Conservation (phyloP, 106 monocot species). For the Acorus gramineus region DNA sequence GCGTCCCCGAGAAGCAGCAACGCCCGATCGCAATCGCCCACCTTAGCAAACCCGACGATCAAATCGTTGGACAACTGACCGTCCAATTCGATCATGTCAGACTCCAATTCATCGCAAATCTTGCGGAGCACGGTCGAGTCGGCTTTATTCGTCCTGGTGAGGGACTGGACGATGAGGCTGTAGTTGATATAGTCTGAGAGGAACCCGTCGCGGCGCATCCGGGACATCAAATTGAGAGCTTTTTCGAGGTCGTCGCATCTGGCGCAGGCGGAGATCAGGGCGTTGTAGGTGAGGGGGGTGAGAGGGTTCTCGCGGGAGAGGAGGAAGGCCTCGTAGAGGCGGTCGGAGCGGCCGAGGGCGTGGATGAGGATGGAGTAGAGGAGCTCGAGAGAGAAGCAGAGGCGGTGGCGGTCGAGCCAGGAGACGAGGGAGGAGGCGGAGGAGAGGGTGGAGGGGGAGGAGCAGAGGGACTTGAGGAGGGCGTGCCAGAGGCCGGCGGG, state of each 20-base stretch:
- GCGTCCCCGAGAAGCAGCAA: slow-evolving; percentile 37
- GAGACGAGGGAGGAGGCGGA: slow-evolving; percentile 22
- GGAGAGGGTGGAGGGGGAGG: slow-evolving; percentile 16
- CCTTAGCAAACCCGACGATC: slow-evolving; percentile 50
- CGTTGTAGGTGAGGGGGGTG: slow-evolving; percentile 74
- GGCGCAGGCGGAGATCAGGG: slow-evolving; percentile 68
- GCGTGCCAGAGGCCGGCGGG: slow-evolving; percentile 19
- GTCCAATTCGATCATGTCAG: slow-evolving; percentile 38
- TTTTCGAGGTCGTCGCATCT: slow-evolving; percentile 32
- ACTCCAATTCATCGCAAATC: slow-evolving; percentile 14
- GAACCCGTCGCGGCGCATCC: slow-evolving; percentile 38
- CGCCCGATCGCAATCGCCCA: slow-evolving; percentile 50
- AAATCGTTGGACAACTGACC: slow-evolving; percentile 47
- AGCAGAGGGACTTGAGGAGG: slow-evolving; percentile 18
- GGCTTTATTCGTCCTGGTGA: slow-evolving; percentile 40
- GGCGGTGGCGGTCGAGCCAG: slow-evolving; percentile 18
- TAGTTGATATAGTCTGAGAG: slow-evolving; percentile 66
- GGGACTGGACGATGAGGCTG: slow-evolving; percentile 58
- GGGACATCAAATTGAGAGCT: slow-evolving; percentile 43
- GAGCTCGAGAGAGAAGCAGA: slow-evolving; percentile 76
- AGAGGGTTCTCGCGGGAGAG: slow-evolving; percentile 30
- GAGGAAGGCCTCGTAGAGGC: slow-evolving; percentile 23
- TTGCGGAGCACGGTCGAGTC: slow-evolving; percentile 41
- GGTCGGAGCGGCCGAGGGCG: slow-evolving; percentile 43
- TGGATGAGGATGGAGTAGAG: slow-evolving; percentile 81